Base-by-base conservation (phyloP, 2,329 filamentous ascomycete species). In the Sporothrix schenckii region DNA sequence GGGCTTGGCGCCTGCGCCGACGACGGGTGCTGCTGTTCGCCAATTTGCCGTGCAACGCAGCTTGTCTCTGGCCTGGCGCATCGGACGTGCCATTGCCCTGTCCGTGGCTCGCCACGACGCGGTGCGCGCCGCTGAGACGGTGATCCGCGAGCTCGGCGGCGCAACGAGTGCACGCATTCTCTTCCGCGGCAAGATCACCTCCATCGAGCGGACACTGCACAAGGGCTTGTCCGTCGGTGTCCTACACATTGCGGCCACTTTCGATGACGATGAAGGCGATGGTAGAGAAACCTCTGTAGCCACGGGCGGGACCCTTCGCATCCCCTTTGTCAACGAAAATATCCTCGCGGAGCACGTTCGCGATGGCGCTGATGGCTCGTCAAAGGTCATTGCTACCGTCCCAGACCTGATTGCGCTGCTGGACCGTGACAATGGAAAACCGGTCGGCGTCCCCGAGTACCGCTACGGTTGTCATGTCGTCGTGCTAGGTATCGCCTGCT, bases 301-400 rank as follows among this genome's bases (percentile, higher is more conserved):
- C 53, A 14, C 27, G 13, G 53, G 27, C 34, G 53, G 13, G 14
- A 56, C 14, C 4, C 53, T 56, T 16, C 53, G 27, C 13, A 56
- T 56, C 6, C 53, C 53, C 10, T 56, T 56, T 56, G 53, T 56
- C 27, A 56, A 54, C 52, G 52, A 56, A 24, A 56, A 56, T 30
- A 56, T 56, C 53, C 53, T 56, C 7, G 53, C 53, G 14, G 27
- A 56, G 53, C 53, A 56, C 6, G 27, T 19, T 39, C n/a, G 11
- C 11, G 53, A 39, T 4, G 27, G 9, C 14, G 0, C 4, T 19
- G 53, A 19, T 14, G 53, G 27, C 16, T 19, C 53, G 3, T 10
- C 53, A 30, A 19, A 4, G 4, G 53, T 56, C 4, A 56, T 56
- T 34, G 53, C 27, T 11, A 56, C 53, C 6, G 53, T 56, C 7